phyloP scores from a whole-genome alignment of 1,284 basidiomycete species.

The Leccinum pallidistipes region DNA sequence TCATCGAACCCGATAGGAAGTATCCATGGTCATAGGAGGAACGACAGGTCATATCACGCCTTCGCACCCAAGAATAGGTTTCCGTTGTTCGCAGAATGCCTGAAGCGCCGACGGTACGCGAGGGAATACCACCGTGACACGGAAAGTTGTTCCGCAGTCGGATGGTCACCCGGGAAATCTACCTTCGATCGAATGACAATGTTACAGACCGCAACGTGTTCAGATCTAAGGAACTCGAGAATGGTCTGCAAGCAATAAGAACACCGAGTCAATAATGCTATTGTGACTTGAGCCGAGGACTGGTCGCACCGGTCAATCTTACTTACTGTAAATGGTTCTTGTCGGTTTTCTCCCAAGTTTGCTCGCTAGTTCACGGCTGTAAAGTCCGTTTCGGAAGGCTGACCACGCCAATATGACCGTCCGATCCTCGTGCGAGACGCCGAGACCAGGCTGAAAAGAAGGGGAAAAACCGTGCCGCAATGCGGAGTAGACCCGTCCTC shows the following conservation, averaged over 20 bases:
- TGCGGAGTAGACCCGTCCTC: not conserved
- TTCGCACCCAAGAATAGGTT: not conserved
- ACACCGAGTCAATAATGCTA: not conserved
- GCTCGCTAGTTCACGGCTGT: not conserved
- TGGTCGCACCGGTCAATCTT: not conserved
- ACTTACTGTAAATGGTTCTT: not conserved
- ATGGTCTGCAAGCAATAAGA: not conserved
- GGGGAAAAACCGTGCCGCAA: not conserved
- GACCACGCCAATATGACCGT: not conserved
- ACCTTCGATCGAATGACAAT: not conserved
- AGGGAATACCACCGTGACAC: not conserved
- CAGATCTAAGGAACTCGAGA: not conserved
- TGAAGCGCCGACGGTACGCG: not conserved
- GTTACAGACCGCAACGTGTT: not conserved
- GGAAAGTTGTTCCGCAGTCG: conserved; percentile 8
- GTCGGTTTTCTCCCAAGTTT: not conserved
- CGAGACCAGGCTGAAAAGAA: not conserved
- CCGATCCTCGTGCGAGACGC: conserved; percentile 9
- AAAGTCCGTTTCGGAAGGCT: not conserved
- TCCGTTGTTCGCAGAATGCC: not conserved
- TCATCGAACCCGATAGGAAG: not conserved
- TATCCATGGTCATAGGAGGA: not conserved
- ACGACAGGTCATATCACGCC: not conserved
- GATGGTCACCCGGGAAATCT: not conserved
- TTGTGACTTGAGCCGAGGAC: not conserved